Base-by-base conservation (phyloP, 192 early-diverging fungal species). In the Piromyces sp. region DNA sequence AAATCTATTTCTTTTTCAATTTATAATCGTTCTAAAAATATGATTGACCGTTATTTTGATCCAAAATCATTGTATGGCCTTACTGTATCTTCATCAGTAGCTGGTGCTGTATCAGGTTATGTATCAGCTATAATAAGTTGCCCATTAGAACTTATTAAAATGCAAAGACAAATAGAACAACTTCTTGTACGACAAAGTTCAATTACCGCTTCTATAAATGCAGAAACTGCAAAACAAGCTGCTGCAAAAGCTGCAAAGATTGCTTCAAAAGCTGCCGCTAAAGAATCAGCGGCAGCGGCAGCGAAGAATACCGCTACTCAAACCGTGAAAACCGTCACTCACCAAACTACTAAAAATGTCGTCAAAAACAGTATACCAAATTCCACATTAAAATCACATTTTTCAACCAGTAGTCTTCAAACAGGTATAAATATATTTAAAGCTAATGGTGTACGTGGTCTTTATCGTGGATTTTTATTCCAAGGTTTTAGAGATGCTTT, bases 1-100 rank as follows among this genome's bases (percentile, higher is more conserved):
- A 95, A 97, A 81, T 94, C 93, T 1, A 86, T 97, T n/a, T 94
- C 96, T 17, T 98, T 96, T 84, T 93, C 95, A 4, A 90, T 96
- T 14, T 99, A 97, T 86, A 94, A 95, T 81, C 82, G 87, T 22
- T 88, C 89, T 42, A 94, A 96, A 85, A 85, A 82, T 17, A 37
- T 81, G 86, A 86, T 83, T 80, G 80, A 29, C 82, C 82, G 58
- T 83, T 38, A 79, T 82, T 81, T 13, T 84, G 19, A 79, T 89
- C 13, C 81, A 87, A 22, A 83, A 83, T 3, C 78, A 84, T 22
- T 86, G 85, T 6, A 83, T 91, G 42, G 42, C 30, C 82, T 83
- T 16, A 87, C 89, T 2, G 85, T 84, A 1, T 80, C 91, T 80
- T 84, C 92, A 79, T 81, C 84, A 13, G 79, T 89, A 22, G 88